Evolutionary conservation across 495 filamentous ascomycete species (phyloP).

Genomic region (Penicillium salamii): DNA sequence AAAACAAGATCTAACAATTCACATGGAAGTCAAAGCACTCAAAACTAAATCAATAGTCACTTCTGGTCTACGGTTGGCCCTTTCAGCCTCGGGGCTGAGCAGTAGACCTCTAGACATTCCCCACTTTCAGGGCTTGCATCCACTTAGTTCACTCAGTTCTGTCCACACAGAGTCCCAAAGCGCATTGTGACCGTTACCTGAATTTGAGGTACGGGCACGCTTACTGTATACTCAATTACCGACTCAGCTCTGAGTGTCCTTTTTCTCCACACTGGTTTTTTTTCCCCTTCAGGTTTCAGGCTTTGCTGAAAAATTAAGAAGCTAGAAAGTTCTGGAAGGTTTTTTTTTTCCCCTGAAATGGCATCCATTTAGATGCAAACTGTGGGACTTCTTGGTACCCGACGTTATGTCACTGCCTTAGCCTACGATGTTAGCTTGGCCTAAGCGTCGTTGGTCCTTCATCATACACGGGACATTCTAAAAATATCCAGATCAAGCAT

Average conservation of each 20-base stretch:
- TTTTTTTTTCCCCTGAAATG: neutral
- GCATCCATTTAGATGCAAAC: neutral
- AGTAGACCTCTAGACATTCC: conserved; percentile 5
- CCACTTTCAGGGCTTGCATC: conserved; percentile 34
- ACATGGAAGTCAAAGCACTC: conserved; percentile 1
- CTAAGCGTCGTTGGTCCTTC: neutral
- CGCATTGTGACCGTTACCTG: conserved; percentile 24
- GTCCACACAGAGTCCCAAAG: conserved; percentile 23
- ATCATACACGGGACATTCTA: neutral
- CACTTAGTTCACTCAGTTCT: conserved; percentile 23
- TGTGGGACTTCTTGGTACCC: neutral
- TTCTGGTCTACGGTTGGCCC: neutral
- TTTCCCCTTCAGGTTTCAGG: neutral
- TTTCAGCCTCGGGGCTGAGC: conserved; percentile 25
- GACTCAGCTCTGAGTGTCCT: neutral
- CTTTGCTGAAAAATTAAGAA: neutral
- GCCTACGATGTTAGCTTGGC: neutral
- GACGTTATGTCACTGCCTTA: neutral
- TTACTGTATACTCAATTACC: conserved; percentile 12
- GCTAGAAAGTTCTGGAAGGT: conserved; percentile 6
- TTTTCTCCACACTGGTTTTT: neutral
- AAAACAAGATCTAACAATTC: neutral
- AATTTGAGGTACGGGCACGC: conserved; percentile 3
- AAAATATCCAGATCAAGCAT: neutral
- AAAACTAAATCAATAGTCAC: neutral